Base-by-base conservation (phyloP, 345 rosid species). In the Brassica rapa region DNA sequence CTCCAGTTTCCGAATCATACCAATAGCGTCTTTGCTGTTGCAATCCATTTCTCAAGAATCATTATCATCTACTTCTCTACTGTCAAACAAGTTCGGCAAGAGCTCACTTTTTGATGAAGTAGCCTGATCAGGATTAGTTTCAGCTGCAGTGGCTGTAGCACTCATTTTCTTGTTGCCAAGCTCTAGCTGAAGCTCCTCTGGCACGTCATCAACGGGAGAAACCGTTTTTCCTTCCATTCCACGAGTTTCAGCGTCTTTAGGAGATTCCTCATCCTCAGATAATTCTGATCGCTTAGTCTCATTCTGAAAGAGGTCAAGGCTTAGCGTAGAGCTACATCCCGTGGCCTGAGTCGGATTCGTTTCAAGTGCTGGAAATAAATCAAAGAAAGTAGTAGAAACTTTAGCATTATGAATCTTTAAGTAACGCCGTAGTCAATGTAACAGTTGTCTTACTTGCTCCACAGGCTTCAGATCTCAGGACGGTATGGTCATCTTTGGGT, bases 131-230 rank as follows among this genome's bases (percentile, higher is more conserved):
- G 46, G 59, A 4, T 68, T 79, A 25, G 66, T 23, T 63, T 69
- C 72, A 30, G 62, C 23, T 29, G 66, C 75, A 39, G 21, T 63
- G 30, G 30, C 27, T n/a, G 62, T 68, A 51, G 75, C 83, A 25
- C 30, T 56, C 76, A 70, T 23, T 10, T 30, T 77, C 79, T 79
- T 83, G 79, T 69, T 69, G 35, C 76, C 75, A 78, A 77, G 82
- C 81, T 79, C 85, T 66, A 72, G 65, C 70, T 68, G 82, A 21
- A 84, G 74, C 77, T 83, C 87, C 56, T 83, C 81, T 19, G 64
- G 76, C 39, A 62, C 75, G 73, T 82, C 84, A 75, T 77, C 81
- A 24, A 68, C 19, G 4, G 77, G 79, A 49, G 80, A 80, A 57
- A 43, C 81, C 24, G 55, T 71, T 75, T 79, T 79, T 53, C 57